Evolutionary conservation across 768 basidiomycete species (phyloP), one percentile per base, ranked within the genome.

Genomic region (Xerocomellus intermedius): DNA sequence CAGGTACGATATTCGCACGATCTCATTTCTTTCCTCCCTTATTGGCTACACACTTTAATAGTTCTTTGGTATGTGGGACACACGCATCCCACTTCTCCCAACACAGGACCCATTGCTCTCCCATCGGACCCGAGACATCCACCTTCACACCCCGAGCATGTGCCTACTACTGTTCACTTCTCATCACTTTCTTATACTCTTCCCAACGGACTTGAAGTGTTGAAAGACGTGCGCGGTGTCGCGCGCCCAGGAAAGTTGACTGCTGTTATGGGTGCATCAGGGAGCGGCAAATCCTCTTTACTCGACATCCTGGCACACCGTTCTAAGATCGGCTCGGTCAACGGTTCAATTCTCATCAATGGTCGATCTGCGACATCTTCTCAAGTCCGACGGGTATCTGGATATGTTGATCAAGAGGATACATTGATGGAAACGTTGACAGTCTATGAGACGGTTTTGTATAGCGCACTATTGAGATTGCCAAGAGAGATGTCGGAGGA

Each of bases 381-480:
- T 24, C 83, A 89, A 67, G 97, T 92, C 77, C 87, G 85, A 69
- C 83, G 85, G 35, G 88, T 98, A 6, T 85, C 89, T 59, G 97
- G 97, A 30, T 99, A 91, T 61, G 97, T 99, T 42, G 96, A 99
- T 68, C 97, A 99, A 72, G 97, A 98, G 71, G 97, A 99, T 70
- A 97, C 94, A 10, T 74, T 99, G 59, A 96, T 99, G 90, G 84
- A 88, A 66, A 98, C 96, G 8, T 75, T 98, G 73, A 99, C 96
- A 4, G 97, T 98, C 21, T 98, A 98, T 70, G 97, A 99, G 78
- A 98, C 95, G 0, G 88, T 99, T 17, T 70, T 98, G 50, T 97
- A 97, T 67, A 94, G 91, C 48, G 97, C 97, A 13, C 68, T 98
- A 44, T 70, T 99, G 64, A 75, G 97, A 60, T 71, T 99, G 26